Evolutionary conservation across 2,329 filamentous ascomycete species (phyloP).

Genomic region (Hansfordia pulvinata): DNA sequence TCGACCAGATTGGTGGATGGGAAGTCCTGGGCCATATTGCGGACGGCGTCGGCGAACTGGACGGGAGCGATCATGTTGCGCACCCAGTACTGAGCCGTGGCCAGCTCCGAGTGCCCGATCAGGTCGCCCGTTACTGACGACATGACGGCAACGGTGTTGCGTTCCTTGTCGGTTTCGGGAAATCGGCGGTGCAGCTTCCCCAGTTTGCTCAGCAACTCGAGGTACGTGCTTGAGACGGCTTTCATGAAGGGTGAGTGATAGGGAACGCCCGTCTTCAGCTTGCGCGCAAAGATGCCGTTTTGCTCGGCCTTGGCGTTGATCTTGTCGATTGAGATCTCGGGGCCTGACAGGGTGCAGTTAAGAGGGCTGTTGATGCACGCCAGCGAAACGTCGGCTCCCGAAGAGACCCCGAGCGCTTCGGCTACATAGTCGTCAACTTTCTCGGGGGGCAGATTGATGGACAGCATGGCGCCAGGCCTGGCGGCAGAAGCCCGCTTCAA

Average conservation of each 20-base stretch:
- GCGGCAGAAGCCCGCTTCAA: too few relatives aligned
- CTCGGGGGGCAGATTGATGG: conserved; percentile 12
- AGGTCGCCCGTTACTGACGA: conserved; percentile 6
- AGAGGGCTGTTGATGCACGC: conserved; percentile 19
- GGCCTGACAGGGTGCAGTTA: conserved; percentile 16
- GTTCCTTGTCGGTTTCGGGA: conserved; percentile 2
- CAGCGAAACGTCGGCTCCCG: conserved; percentile 5
- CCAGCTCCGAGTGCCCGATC: conserved; percentile 3
- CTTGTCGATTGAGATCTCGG: conserved; percentile 9
- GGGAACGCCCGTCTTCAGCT: conserved; percentile 14
- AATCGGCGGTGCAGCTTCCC: conserved; percentile 5
- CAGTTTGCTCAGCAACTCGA: conserved; percentile 7
- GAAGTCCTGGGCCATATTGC: conserved; percentile 7
- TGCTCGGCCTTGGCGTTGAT: conserved; percentile 11
- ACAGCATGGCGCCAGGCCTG: conserved; percentile 15
- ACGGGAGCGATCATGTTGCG: conserved; percentile 20
- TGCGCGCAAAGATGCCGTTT: conserved; percentile 14
- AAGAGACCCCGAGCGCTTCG: conserved; percentile 6
- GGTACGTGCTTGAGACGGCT: conserved; percentile 11
- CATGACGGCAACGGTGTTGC: conserved; percentile 9
- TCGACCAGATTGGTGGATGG: conserved; percentile 14
- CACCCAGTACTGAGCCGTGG: conserved; percentile 16
- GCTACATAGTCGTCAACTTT: conserved; percentile 11
- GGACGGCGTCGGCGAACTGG: conserved; percentile 15
- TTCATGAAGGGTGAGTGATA: conserved; percentile 15